phyloP scores from a whole-genome alignment of 179 eudicot genomes.

The Camellia oleifera region DNA sequence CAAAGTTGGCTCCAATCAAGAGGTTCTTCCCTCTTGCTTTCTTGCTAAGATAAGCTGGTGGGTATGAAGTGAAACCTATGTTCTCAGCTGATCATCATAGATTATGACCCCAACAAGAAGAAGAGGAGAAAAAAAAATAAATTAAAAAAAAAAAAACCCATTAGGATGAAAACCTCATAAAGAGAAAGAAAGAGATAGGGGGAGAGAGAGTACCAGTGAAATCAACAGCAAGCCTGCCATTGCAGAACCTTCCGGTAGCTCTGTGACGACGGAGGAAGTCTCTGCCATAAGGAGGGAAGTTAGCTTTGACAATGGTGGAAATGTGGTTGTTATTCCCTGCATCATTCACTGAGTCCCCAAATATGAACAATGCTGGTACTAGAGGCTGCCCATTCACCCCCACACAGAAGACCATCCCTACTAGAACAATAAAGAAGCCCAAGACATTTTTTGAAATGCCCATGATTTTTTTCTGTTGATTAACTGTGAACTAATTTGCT shows the following conservation, averaged over 20 bases:
- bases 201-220: conserved; percentile 54
- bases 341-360: conserved; percentile 86
- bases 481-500: too few relatives aligned
- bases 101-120: neutral
- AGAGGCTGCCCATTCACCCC: conserved; percentile 58
- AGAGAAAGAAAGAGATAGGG: conserved; percentile 1
- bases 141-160: neutral
- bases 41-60: conserved; percentile 67
- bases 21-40: conserved; percentile 57
- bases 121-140: neutral
- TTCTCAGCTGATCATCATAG: conserved; percentile 60
- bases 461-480: neutral
- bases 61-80: conserved; percentile 77
- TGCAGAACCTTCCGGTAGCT: conserved; percentile 88
- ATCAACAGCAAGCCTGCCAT: conserved; percentile 93
- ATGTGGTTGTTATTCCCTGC: conserved; percentile 85
- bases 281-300: conserved; percentile 91
- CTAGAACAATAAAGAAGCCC: conserved; percentile 9
- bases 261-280: conserved; percentile 50
- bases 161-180: neutral
- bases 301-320: conserved; percentile 64
- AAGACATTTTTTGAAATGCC: conserved; percentile 7
- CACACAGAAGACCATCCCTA: conserved; percentile 10
- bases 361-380: conserved; percentile 81
- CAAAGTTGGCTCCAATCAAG: conserved; percentile 82